Evolutionary conservation across 768 basidiomycete species (phyloP), one percentile per base, ranked within the genome.

Genomic region (Pleurotus tuber-regium): DNA sequence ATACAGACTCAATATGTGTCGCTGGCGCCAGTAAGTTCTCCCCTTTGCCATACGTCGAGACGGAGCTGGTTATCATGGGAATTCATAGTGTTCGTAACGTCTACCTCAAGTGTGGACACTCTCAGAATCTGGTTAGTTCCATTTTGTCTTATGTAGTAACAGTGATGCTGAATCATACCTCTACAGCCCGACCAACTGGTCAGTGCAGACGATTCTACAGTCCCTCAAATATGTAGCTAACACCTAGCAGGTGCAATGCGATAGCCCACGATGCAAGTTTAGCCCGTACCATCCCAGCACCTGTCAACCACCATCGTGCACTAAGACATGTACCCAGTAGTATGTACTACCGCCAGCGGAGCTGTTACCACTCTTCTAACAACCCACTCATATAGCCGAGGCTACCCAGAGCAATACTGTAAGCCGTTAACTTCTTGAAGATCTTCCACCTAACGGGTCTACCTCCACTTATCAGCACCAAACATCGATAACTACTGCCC

Each of bases 81-180:
- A 33, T 54, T 28, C 51, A 36, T 29, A 77, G 75, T 25, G 75
- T 82, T 16, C 70, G 75, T 61, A 73, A 77, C 56, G 59, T 73
- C 35, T 83, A 77, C 67, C 52, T 65, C 43, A 66, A 65, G 18
- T 84, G 82, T 52, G 73, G 71, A 4, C 82, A 84, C 43, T 67
- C 63, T 0, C 61, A 77, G 41, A 77, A 58, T 25, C 44, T 75
- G 56, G 76, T 81, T 58, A 55, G 73, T 58, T 31, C 21, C 43
- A n/a, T n/a, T n/a, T n/a, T n/a, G n/a, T n/a, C n/a, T n/a, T n/a
- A n/a, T n/a, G n/a, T n/a, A n/a, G n/a, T n/a, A n/a, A n/a, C n/a
- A n/a, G n/a, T n/a, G n/a, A n/a, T n/a, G n/a, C n/a, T n/a, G n/a
- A n/a, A n/a, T n/a, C n/a, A n/a, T n/a, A n/a, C n/a, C n/a, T n/a